phyloP scores from a whole-genome alignment of 768 basidiomycete species.

The Naematelia aurantialba region DNA sequence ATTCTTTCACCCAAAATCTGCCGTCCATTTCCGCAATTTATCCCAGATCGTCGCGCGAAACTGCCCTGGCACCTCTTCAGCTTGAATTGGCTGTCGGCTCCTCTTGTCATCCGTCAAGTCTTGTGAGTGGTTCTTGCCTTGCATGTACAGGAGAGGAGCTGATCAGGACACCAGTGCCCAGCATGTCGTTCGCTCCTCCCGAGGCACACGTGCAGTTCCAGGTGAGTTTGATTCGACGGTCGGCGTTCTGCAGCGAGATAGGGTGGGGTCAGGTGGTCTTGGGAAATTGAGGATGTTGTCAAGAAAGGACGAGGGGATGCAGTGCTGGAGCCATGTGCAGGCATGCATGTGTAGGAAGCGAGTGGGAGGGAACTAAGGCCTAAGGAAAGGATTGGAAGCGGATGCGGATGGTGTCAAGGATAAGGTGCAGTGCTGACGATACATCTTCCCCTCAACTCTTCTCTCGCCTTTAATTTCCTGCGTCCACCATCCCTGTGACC shows the following conservation, averaged over 20 bases:
- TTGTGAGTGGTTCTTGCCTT: neutral
- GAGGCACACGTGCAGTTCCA: constrained; percentile 95
- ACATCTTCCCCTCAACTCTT: constrained; percentile 1
- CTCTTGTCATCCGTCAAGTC: constrained; percentile 5
- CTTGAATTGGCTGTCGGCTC: neutral
- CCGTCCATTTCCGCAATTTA: constrained; percentile 10
- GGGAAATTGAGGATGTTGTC: neutral
- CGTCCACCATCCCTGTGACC: too few species aligned
- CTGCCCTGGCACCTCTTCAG: constrained; percentile 1
- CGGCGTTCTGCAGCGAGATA: neutral
- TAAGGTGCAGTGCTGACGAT: constrained; percentile 6
- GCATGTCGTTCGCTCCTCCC: constrained; percentile 95
- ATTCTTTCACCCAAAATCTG: neutral
- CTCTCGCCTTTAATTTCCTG: too few species aligned
- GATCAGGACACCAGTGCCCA: constrained; percentile 33
- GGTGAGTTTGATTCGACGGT: constrained; percentile 55
- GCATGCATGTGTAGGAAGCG: too few species aligned
- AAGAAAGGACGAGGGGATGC: neutral
- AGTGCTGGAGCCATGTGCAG: too few species aligned
- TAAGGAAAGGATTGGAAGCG: too few species aligned
- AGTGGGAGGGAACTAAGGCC: too few species aligned
- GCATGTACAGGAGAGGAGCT: neutral
- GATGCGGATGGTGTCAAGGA: too few species aligned
- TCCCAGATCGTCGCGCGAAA: constrained; percentile 15
- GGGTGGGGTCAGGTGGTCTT: neutral